phyloP scores from a whole-genome alignment of 1,284 basidiomycete species.

The Neonothopanus nambi region DNA sequence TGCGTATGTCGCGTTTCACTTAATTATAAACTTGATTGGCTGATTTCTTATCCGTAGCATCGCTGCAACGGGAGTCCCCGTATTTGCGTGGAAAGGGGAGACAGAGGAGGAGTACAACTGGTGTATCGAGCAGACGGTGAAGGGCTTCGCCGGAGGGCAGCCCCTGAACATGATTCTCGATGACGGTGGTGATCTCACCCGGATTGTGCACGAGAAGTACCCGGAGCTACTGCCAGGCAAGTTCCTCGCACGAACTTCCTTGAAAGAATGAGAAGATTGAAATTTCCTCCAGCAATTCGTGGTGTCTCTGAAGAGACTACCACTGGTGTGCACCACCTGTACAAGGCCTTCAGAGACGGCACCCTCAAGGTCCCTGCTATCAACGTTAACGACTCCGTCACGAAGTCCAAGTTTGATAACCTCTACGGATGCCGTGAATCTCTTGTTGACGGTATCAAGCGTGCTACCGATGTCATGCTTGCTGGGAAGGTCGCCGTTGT shows the following conservation, averaged over 20 bases:
- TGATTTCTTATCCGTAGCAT: constrained; percentile 52
- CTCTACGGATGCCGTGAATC: constrained; percentile 99
- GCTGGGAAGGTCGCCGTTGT: constrained; percentile 99
- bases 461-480: constrained; percentile 99
- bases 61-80: constrained; percentile 96
- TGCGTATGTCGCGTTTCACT: constrained; percentile 59
- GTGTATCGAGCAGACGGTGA: constrained; percentile 96
- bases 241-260: background rate
- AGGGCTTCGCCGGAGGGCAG: constrained; percentile 79
- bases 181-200: constrained; percentile 97
- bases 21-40: constrained; percentile 3
- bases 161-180: constrained; percentile 99
- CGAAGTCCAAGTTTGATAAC: constrained; percentile 99
- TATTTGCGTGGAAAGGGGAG: constrained; percentile 99
- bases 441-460: constrained; percentile 99
- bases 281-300: constrained; percentile 62
- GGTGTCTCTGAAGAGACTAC: constrained; percentile 99
- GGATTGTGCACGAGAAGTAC: constrained; percentile 94
- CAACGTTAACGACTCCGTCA: constrained; percentile 99
- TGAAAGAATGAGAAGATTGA: too few species aligned
- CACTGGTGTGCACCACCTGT: constrained; percentile 99
- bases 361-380: constrained; percentile 98
- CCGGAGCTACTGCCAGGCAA: constrained; percentile 81
- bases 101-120: constrained; percentile 98
- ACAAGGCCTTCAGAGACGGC: constrained; percentile 96